phyloP scores from a whole-genome alignment of 2,329 filamentous ascomycete genomes.

The Rugonectria rugulosa region DNA sequence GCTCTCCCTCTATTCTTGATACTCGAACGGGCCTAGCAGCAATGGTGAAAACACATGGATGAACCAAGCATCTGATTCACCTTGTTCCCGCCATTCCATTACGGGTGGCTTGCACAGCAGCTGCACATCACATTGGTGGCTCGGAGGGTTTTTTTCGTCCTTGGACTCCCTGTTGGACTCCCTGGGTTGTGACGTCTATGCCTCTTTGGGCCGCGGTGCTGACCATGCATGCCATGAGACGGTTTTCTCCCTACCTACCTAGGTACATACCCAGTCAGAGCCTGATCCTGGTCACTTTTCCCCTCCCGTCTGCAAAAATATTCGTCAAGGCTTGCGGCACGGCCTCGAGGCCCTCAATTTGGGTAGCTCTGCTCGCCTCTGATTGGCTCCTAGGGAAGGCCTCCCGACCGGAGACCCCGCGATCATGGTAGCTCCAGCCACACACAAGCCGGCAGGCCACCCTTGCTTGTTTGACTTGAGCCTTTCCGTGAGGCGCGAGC shows the following conservation, averaged over 20 bases:
- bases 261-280: constrained; percentile 1
- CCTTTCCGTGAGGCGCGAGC: constrained; percentile 23
- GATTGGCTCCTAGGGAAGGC: constrained; percentile 33
- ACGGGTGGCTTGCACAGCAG: too few relatives aligned
- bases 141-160: constrained; percentile 17
- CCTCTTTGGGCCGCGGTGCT: constrained; percentile 32
- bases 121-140: constrained; percentile 24
- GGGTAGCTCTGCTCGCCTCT: not conserved
- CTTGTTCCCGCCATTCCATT: too few relatives aligned
- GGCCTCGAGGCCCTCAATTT: constrained; percentile 27
- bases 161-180: constrained; percentile 11
- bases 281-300: constrained; percentile 1
- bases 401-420: constrained; percentile 38
- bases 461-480: too few relatives aligned
- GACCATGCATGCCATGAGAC: too few relatives aligned
- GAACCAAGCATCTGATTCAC: too few relatives aligned
- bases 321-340: constrained; percentile 23
- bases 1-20: constrained; percentile 24
- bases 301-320: not conserved
- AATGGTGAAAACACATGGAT: not conserved
- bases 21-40: constrained; percentile 17
- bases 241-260: not conserved
- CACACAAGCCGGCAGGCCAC: constrained; percentile 18
- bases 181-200: constrained; percentile 18
- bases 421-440: constrained; percentile 36